Conservation (phyloP, 352 stramenopile genomes). For the Thalassiosira exigua region DNA sequence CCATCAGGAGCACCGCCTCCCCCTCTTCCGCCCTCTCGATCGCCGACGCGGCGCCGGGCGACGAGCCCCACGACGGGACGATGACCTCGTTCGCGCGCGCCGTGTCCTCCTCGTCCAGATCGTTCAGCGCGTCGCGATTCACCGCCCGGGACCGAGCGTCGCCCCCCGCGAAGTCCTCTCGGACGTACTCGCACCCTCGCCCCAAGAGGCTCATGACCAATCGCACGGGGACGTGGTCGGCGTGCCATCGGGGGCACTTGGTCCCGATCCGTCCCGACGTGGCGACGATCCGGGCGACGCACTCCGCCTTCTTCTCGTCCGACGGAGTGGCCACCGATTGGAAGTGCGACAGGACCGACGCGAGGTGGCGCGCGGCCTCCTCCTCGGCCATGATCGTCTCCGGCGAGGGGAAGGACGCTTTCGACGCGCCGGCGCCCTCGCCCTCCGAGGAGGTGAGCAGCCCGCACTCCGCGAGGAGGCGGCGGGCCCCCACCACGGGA, state of each 20-base stretch:
- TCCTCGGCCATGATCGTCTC: conserved; percentile 31
- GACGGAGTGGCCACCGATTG: conserved; percentile 20
- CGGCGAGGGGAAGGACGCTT: background rate
- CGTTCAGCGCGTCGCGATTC: conserved; percentile 56
- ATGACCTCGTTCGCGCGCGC: conserved; percentile 49
- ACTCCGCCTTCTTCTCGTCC: conserved; percentile 18
- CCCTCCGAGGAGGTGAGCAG: conserved; percentile 9
- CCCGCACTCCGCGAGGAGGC: conserved; percentile 29
- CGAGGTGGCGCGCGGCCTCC: conserved; percentile 36
- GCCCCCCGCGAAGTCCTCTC: conserved; percentile 9
- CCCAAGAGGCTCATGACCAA: conserved; percentile 76
- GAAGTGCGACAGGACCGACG: conserved; percentile 42
- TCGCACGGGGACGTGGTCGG: conserved; percentile 76
- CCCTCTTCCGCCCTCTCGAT: conserved; percentile 52
- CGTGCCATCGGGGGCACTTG: conserved; percentile 79
- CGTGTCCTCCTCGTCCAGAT: conserved; percentile 54
- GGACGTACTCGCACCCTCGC: conserved; percentile 67
- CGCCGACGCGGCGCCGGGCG: conserved; percentile 20
- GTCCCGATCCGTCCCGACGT: conserved; percentile 49
- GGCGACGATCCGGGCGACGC: conserved; percentile 65
- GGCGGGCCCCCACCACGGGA: conserved; percentile 24
- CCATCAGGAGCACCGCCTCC: conserved; percentile 69
- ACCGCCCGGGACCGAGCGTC: conserved; percentile 14
- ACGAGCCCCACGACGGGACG: too few species aligned
- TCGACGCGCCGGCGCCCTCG: background rate